phyloP scores from a whole-genome alignment of 2,329 filamentous ascomycete species.

The Colletotrichum falcatum region DNA sequence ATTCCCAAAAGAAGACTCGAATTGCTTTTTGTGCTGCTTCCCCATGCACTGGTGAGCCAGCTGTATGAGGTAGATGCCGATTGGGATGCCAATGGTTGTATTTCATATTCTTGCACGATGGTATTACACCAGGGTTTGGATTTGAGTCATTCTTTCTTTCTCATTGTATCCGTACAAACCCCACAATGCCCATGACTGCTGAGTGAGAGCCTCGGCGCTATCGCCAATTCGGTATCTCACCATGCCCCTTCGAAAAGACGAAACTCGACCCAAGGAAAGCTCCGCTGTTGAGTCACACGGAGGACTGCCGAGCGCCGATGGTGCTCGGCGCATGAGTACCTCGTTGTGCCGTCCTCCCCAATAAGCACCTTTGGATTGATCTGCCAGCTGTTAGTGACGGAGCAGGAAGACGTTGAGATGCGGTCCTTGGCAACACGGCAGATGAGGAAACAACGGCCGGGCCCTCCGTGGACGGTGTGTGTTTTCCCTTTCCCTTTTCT shows the following conservation, averaged over 20 bases:
- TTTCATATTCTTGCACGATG: neutral
- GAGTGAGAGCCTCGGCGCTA: neutral
- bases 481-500: neutral
- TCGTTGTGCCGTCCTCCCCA: neutral
- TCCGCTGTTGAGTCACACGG: slow-evolving; percentile 3
- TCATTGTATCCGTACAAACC: neutral
- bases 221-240: neutral
- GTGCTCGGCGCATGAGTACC: neutral
- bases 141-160: slow-evolving; percentile 2
- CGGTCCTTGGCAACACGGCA: neutral
- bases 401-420: neutral
- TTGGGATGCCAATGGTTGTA: neutral
- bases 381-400: neutral
- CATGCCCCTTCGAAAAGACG: neutral
- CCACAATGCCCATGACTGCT: neutral
- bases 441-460: neutral
- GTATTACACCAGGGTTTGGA: neutral
- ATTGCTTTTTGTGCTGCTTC: neutral
- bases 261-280: neutral
- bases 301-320: neutral
- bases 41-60: neutral
- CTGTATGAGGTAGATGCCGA: neutral
- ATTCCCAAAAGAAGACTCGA: neutral
- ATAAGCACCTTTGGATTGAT: neutral
- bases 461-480: too few relatives aligned